Evolutionary conservation across 2,329 filamentous ascomycete species (phyloP).

Genomic region (Helicocarpus griseus): DNA sequence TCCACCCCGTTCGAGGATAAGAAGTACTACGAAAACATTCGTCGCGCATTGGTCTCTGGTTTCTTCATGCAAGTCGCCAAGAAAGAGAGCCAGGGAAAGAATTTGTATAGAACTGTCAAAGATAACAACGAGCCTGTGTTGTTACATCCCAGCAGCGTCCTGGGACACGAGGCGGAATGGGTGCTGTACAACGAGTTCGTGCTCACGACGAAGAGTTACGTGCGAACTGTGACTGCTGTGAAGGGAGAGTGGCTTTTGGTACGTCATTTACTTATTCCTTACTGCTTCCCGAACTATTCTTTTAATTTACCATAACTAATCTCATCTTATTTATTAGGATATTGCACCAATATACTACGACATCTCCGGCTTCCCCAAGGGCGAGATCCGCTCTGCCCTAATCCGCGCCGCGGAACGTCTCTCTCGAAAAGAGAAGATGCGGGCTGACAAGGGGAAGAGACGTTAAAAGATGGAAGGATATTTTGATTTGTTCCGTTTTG

Average conservation of each 20-base stretch:
- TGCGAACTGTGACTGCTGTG: constrained; percentile 84
- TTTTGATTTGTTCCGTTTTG: not conserved
- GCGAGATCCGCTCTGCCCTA: constrained; percentile 66
- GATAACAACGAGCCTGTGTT: constrained; percentile 81
- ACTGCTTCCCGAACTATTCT: not conserved
- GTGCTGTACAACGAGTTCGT: constrained; percentile 98
- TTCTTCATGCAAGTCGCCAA: constrained; percentile 99
- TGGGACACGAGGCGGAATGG: constrained; percentile 87
- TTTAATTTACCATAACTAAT: not conserved
- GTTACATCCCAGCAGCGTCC: constrained; percentile 84
- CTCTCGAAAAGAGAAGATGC: constrained; percentile 44
- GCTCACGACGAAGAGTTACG: constrained; percentile 95
- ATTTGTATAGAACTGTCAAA: constrained; percentile 84
- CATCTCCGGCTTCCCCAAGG: constrained; percentile 67
- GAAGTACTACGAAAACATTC: constrained; percentile 97
- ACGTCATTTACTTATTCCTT: constrained; percentile 32
- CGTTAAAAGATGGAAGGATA: constrained; percentile 14
- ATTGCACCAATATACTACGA: constrained; percentile 93
- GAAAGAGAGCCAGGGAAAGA: constrained; percentile 76
- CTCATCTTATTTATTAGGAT: constrained; percentile 49
- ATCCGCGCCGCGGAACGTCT: constrained; percentile 47
- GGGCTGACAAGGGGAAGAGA: constrained; percentile 23
- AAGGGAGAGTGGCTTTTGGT: constrained; percentile 91
- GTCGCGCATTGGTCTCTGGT: constrained; percentile 78
- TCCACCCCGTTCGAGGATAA: constrained; percentile 89